Evolutionary conservation across 2,329 filamentous ascomycete species (phyloP).

Genomic region (Colletotrichum navitas): DNA sequence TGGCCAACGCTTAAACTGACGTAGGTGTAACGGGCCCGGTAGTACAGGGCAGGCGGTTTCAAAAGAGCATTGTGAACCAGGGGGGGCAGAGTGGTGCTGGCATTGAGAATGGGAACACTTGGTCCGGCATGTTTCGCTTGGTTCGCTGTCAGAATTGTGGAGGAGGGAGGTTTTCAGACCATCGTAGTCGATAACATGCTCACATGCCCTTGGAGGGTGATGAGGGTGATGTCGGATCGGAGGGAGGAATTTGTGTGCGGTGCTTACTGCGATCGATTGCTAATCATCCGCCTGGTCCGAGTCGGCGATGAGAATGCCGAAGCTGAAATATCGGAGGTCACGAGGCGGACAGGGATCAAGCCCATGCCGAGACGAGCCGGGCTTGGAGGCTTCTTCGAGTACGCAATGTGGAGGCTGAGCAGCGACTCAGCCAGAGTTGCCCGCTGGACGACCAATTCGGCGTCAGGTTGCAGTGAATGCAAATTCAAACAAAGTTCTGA

Average conservation of each 20-base stretch:
- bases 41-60: slow-evolving; percentile 9
- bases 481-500: slow-evolving; percentile 1
- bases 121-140: not conserved
- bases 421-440: not conserved
- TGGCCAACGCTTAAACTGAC: slow-evolving; percentile 28
- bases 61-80: not conserved
- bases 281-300: not conserved
- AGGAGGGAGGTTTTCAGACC: not conserved
- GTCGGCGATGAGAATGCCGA: not conserved
- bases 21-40: slow-evolving; percentile 7
- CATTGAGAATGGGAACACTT: not conserved
- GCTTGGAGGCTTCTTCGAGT: not conserved
- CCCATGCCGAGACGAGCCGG: slow-evolving; percentile 9
- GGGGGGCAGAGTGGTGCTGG: not conserved
- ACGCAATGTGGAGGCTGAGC: not conserved
- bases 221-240: not conserved
- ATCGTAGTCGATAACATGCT: not conserved
- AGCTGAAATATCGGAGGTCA: slow-evolving; percentile 14
- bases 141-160: slow-evolving; percentile 1
- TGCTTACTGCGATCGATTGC: slow-evolving; percentile 3
- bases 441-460: not conserved
- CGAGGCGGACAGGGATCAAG: not conserved
- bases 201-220: slow-evolving; percentile 7
- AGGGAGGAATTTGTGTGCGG: not conserved
- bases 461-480: not conserved